Conservation (phyloP, 1,139 yeast species). For the Yamadazyma spencermartinsiae region DNA sequence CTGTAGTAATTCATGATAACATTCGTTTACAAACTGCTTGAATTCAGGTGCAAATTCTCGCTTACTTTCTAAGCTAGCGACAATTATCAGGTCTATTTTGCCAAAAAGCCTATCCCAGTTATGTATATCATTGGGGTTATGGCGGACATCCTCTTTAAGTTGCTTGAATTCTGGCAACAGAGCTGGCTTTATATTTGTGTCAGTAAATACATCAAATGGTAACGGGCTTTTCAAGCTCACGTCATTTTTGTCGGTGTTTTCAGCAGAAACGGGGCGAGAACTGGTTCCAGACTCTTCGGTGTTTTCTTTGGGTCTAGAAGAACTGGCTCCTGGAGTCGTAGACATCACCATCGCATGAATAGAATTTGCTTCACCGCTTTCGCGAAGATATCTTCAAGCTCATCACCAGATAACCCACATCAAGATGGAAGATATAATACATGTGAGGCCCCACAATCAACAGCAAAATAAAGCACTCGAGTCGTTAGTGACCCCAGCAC, state of each 20-base stretch:
- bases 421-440: slow-evolving; percentile 10
- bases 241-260: background rate
- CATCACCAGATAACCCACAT: background rate
- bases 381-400: background rate
- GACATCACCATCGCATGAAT: too few relatives aligned
- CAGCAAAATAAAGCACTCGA: slow-evolving; percentile 4
- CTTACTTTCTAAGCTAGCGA: slow-evolving; percentile 11
- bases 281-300: background rate
- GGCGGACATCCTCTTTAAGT: slow-evolving; percentile 6
- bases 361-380: background rate
- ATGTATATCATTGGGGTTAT: slow-evolving; percentile 26
- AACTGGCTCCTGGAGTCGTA: too few relatives aligned
- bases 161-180: slow-evolving; percentile 8
- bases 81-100: slow-evolving; percentile 22
- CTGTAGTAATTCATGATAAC: slow-evolving; percentile 36
- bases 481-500: slow-evolving; percentile 5
- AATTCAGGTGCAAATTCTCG: slow-evolving; percentile 19
- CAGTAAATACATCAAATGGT: background rate
- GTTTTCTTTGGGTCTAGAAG: too few relatives aligned
- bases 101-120: slow-evolving; percentile 34
- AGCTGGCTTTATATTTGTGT: background rate
- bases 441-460: slow-evolving; percentile 11
- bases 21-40: slow-evolving; percentile 19
- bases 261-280: background rate
- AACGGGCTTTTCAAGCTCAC: slow-evolving; percentile 3